Evolutionary conservation across 495 filamentous ascomycete species (phyloP).

Genomic region (Parathielavia hyrcaniae): DNA sequence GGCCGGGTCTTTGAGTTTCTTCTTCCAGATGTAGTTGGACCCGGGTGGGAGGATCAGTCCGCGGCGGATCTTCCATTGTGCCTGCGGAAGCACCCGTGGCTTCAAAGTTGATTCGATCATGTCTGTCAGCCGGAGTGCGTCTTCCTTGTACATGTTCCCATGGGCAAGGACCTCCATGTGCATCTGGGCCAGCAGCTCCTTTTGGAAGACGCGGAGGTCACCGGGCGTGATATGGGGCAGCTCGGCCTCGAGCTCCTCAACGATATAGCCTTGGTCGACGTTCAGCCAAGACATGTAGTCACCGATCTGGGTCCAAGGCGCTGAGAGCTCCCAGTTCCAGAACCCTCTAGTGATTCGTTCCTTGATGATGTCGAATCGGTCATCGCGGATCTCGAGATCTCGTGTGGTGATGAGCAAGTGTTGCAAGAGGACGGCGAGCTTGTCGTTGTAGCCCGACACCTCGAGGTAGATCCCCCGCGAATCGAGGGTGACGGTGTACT

Average conservation of each 20-base stretch:
- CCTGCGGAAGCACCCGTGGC: constrained; percentile 63
- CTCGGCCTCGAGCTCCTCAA: constrained; percentile 74
- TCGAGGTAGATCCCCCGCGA: constrained; percentile 69
- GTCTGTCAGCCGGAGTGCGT: constrained; percentile 79
- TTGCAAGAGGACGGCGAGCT: constrained; percentile 82
- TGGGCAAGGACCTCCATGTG: constrained; percentile 85
- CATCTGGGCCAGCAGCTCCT: constrained; percentile 71
- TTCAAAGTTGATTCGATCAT: constrained; percentile 74
- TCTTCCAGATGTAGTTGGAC: constrained; percentile 74
- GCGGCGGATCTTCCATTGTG: constrained; percentile 73
- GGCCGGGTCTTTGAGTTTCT: constrained; percentile 72
- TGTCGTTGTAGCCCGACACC: constrained; percentile 91
- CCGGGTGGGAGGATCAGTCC: constrained; percentile 73
- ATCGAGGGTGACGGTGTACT: constrained; percentile 69
- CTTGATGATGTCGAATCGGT: constrained; percentile 87
- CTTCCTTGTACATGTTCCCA: constrained; percentile 93
- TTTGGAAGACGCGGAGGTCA: constrained; percentile 71
- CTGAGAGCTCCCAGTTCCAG: constrained; percentile 78
- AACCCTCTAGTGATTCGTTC: constrained; percentile 70
- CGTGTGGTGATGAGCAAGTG: constrained; percentile 85
- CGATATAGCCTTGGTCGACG: constrained; percentile 68
- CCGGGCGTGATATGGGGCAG: constrained; percentile 65
- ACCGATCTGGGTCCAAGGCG: constrained; percentile 86
- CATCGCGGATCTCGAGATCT: constrained; percentile 71
- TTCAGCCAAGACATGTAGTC: constrained; percentile 76